Evolutionary conservation across 2,329 filamentous ascomycete genomes (phyloP), one percentile per base, ranked within the genome.

Genomic region (Pseudocercospora macadamiae): DNA sequence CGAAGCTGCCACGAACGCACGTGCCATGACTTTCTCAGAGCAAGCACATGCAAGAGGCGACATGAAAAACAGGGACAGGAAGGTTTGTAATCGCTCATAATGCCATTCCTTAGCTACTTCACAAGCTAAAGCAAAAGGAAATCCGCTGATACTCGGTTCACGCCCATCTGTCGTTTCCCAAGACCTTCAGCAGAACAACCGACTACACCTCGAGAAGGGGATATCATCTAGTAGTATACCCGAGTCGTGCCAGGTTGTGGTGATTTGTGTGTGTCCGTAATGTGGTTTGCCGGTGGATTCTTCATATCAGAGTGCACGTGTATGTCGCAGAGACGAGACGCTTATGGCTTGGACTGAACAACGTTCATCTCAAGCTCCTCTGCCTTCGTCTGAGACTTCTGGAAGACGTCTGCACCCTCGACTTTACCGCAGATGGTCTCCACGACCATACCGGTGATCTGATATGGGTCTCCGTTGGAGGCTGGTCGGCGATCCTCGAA

Each of bases 381-480:
- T 3, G 65, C 39, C 10, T 71, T 70, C 25, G 59, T 45, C 54
- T 61, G 49, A 10, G 62, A 72, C 66, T 76, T 78, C 66, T 70
- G 71, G 61, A 71, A 73, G 44, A 82, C 72, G 60, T 82, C 77
- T 51, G 75, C 75, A 61, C 80, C 79, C 63, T 81, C 77, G 64
- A 78, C 75, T 73, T 78, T 80, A 60, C 80, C 80, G 69, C 74
- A 80, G 66, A 82, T 68, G 58, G 88, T 90, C 78, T 91, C 88
- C 75, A 90, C 89, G 63, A 93, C 87, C 72, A 91, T 90, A 77
- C 87, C 89, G 63, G 90, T 88, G 72, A 88, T 90, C 78, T 91
- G 89, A 80, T 96, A 95, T 61, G 90, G 90, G 77, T 93, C 90
- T 65, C 87, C 91, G 77, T 95, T 96, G 73, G 89, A 93, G 57